These are phyloP conservation scores for Scytalidium lignicola DNA, from an alignment of 2,329 filamentous ascomycete species.

Conservation along the genomic window DNA sequence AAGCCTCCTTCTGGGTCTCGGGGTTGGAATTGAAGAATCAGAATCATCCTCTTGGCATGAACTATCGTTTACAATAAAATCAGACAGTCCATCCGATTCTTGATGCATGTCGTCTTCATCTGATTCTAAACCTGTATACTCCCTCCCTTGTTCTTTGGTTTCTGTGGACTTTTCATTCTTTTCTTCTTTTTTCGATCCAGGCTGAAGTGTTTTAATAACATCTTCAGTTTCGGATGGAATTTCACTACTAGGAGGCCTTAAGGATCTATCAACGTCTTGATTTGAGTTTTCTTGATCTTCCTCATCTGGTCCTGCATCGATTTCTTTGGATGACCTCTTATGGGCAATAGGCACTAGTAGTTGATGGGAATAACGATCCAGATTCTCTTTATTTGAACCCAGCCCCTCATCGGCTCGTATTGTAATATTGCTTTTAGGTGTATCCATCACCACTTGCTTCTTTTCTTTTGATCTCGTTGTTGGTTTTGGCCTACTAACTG, in stretches of 20 bases:
- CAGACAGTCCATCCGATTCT: constrained; percentile 19
- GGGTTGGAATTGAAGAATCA: constrained; percentile 13
- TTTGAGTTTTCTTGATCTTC: neutral
- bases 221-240: too few species aligned
- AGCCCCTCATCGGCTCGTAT: neutral
- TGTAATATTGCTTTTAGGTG: neutral
- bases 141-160: neutral
- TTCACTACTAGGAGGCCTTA: too few species aligned
- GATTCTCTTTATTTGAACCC: neutral
- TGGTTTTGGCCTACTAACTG: neutral
- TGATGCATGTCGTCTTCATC: constrained; percentile 1
- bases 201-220: too few species aligned
- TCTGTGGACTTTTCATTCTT: too few species aligned
- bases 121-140: neutral
- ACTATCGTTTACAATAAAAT: constrained; percentile 26
- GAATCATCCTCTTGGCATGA: constrained; percentile 17
- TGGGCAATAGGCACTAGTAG: neutral
- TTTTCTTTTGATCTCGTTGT: neutral
- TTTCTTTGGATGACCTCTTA: neutral
- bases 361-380: neutral
- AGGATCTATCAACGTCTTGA: too few species aligned
- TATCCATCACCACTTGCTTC: neutral
- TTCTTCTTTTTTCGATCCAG: too few species aligned
- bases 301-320: neutral
- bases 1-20: constrained; percentile 20